These are phyloP conservation scores for Calycina marina DNA, from an alignment of 2,329 filamentous ascomycete species.

Conservation along the genomic window DNA sequence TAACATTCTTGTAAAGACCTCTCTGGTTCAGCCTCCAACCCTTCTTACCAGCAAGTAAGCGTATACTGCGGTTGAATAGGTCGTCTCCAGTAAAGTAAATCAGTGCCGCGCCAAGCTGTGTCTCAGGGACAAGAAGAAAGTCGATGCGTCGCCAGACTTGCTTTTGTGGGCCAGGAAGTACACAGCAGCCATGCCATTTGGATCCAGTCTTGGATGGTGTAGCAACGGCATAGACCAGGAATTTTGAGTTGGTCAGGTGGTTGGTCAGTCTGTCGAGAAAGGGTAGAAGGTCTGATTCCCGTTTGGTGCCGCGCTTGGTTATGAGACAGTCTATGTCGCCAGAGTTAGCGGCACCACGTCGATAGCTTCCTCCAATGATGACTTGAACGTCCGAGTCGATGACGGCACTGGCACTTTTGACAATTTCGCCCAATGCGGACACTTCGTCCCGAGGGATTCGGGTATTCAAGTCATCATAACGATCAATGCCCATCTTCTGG, in stretches of 20 bases:
- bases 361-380: conserved; percentile 72
- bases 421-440: conserved; percentile 48
- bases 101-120: conserved; percentile 68
- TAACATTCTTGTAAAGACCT: conserved; percentile 60
- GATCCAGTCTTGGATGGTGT: conserved; percentile 41
- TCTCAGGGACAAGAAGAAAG: conserved; percentile 65
- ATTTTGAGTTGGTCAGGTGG: conserved; percentile 41
- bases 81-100: conserved; percentile 97
- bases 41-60: conserved; percentile 66
- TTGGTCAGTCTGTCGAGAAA: conserved; percentile 51
- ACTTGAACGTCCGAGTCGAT: conserved; percentile 53
- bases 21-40: conserved; percentile 75
- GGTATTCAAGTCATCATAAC: conserved; percentile 63
- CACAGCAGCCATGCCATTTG: conserved; percentile 82
- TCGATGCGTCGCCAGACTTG: conserved; percentile 69
- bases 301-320: conserved; percentile 46
- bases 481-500: conserved; percentile 64
- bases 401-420: conserved; percentile 39
- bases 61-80: conserved; percentile 79
- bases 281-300: conserved; percentile 39
- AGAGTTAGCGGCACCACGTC: conserved; percentile 58
- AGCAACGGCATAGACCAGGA: conserved; percentile 58
- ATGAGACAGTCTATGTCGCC: conserved; percentile 80
- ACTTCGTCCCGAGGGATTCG: conserved; percentile 71
- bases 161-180: conserved; percentile 38